Base-by-base conservation (phyloP, 1,284 basidiomycete genomes). In the Sanguinoderma infundibulare region DNA sequence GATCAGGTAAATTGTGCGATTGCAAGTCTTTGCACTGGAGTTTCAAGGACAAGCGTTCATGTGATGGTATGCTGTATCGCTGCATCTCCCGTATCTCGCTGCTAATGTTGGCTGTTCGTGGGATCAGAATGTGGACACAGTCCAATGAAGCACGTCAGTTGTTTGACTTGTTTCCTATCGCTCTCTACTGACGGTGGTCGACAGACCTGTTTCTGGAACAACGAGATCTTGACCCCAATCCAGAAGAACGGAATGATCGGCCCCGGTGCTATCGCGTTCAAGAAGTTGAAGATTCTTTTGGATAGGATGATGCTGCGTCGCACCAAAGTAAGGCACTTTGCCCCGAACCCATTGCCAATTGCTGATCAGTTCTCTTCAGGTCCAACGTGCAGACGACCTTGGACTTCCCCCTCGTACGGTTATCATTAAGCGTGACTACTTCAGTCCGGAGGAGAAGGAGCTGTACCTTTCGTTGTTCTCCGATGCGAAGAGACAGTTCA, bases 361-460 rank as follows among this genome's bases (percentile, higher is more conserved):
- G 50, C 5, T 54, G 60, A 57, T 71, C 38, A 38, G 14, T 6
- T 7, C 32, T 24, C 57, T 38, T 20, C 72, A 95, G 89, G 79
- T 99, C 40, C 94, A 99, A 85, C 86, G 94, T 53, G 97, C 97
- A 1, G 98, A 99, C 72, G 98, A 99, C 74, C 87, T 99, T 53
- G 98, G 96, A 5, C 79, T 99, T n/a, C 98, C 98, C 3, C 98
- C 98, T 3, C 86, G 98, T 40, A 96, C 91, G 0, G 92, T 99
- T 46, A 83, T 94, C 56, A 90, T 99, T 63, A 87, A 95, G 40
- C 83, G 90, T 55, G 97, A 99, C 75, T 92, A 91, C 75, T 99
- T 99, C 81, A 98, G 94, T 65, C 93, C 95, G 0, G 95, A 98
- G 74, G 96, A 98, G 78, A 98, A 96, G 75, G 97, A 99, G 71